These are phyloP conservation scores for Collybia nuda DNA, from an alignment of 768 basidiomycete species.

Conservation along the genomic window DNA sequence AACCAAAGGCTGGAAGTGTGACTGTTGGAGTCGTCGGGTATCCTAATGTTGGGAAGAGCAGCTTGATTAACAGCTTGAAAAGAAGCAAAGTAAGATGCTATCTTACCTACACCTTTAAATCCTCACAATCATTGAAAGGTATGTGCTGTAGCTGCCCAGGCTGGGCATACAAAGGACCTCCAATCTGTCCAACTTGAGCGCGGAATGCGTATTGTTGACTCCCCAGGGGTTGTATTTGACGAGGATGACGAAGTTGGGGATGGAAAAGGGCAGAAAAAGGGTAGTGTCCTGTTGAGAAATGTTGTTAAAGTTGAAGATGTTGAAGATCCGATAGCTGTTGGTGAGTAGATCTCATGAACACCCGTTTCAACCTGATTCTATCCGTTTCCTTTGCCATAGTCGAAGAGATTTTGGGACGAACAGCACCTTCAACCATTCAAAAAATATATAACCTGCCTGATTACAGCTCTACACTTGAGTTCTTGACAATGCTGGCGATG, in stretches of 20 bases:
- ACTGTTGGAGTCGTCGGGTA: slow-evolving; percentile 94
- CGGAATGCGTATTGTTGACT: slow-evolving; percentile 90
- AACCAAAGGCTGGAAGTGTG: slow-evolving; percentile 66
- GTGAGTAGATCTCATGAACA: slow-evolving; percentile 40
- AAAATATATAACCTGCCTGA: slow-evolving; percentile 85
- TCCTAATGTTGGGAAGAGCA: slow-evolving; percentile 97
- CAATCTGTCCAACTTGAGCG: slow-evolving; percentile 93
- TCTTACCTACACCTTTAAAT: neutral
- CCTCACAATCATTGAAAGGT: slow-evolving; percentile 41
- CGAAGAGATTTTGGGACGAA: slow-evolving; percentile 81
- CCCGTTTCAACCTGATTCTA: neutral
- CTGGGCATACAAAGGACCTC: slow-evolving; percentile 90
- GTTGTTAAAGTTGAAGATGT: slow-evolving; percentile 90
- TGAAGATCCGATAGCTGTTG: slow-evolving; percentile 86
- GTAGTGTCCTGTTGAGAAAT: slow-evolving; percentile 78
- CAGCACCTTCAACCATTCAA: slow-evolving; percentile 66
- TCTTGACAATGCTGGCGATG: slow-evolving; percentile 88
- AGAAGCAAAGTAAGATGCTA: slow-evolving; percentile 63
- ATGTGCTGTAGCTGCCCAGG: slow-evolving; percentile 93
- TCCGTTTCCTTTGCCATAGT: slow-evolving; percentile 43
- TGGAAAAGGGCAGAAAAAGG: slow-evolving; percentile 46
- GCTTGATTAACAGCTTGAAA: slow-evolving; percentile 90
- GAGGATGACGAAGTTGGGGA: slow-evolving; percentile 57
- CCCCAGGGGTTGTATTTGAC: slow-evolving; percentile 96
- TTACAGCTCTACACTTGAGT: slow-evolving; percentile 72